These are phyloP conservation scores for Scopulariopsis brevicaulis DNA, from an alignment of 2,329 filamentous ascomycete species.

Conservation along the genomic window DNA sequence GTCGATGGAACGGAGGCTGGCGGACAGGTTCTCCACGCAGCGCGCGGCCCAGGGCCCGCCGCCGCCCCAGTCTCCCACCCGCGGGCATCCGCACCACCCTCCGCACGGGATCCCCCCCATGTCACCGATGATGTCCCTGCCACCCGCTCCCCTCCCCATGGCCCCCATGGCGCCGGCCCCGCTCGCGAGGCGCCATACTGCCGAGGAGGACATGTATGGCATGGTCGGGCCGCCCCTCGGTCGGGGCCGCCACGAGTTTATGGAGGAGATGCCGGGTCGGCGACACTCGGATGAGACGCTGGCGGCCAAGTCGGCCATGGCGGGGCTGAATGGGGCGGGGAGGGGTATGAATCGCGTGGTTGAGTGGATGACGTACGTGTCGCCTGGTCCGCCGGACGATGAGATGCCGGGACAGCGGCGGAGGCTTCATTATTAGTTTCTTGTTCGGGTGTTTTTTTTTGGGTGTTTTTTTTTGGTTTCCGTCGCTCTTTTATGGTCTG, in stretches of 20 bases:
- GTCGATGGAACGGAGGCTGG: constrained; percentile 3
- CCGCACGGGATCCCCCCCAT: neutral
- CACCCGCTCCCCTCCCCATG: neutral
- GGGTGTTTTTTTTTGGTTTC: neutral
- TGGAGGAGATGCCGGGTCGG: neutral
- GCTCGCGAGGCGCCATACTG: neutral
- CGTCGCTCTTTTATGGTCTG: neutral
- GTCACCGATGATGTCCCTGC: constrained; percentile 1
- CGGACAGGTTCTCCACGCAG: constrained; percentile 4
- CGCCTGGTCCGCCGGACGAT: neutral
- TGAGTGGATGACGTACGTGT: constrained; percentile 5
- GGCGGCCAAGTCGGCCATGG: constrained; percentile 1
- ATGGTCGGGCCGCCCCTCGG: neutral
- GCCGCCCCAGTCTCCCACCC: neutral
- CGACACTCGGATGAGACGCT: constrained; percentile 1
- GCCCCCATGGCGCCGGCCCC: neutral
- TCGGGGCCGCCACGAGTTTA: constrained; percentile 1
- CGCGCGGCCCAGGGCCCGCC: neutral
- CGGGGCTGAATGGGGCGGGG: neutral
- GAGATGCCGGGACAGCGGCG: neutral
- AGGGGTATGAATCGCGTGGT: constrained; percentile 3
- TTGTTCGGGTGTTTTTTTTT: neutral
- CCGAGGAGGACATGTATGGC: constrained; percentile 1
- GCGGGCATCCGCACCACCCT: neutral
- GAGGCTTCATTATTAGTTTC: neutral